Percentiles rank a stretch among this genome's conserved stretches.
Evolutionary conservation across 805 yeast genomes (phyloP).

Genomic region (Candida michaelii): DNA sequence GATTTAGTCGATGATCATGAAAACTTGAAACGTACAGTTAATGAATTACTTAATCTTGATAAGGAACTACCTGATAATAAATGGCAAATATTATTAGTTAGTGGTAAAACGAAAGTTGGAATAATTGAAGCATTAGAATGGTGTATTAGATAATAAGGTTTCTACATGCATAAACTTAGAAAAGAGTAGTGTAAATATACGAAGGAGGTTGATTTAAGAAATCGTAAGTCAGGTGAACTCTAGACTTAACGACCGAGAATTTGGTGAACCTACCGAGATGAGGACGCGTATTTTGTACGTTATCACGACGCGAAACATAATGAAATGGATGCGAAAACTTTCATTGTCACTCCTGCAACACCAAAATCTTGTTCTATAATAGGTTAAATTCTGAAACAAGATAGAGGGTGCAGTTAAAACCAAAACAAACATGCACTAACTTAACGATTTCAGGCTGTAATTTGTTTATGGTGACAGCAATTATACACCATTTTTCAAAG

Average conservation of each 20-base stretch:
- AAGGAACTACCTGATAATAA: constrained; percentile 17
- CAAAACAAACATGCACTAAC: constrained; percentile 4
- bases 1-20: constrained; percentile 32
- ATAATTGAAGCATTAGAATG: constrained; percentile 4
- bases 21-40: neutral
- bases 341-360: constrained; percentile 7
- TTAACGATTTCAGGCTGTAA: neutral
- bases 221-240: no score
- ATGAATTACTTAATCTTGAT: constrained; percentile 19
- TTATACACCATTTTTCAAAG: constrained; percentile 4
- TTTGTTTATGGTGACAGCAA: constrained; percentile 4
- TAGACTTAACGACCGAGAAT: neutral
- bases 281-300: neutral
- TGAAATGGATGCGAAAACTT: neutral
- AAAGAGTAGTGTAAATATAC: neutral
- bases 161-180: no score
- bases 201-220: no score
- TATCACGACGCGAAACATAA: neutral
- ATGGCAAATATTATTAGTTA: constrained; percentile 29
- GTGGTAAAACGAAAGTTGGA: constrained; percentile 38
- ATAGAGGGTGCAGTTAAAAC: neutral
- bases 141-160: constrained; percentile 6
- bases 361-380: constrained; percentile 3
- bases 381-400: constrained; percentile 2
- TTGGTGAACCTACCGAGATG: neutral